Evolutionary conservation across 2,329 filamentous ascomycete genomes (phyloP).

Genomic region (Scorias spongiosa): DNA sequence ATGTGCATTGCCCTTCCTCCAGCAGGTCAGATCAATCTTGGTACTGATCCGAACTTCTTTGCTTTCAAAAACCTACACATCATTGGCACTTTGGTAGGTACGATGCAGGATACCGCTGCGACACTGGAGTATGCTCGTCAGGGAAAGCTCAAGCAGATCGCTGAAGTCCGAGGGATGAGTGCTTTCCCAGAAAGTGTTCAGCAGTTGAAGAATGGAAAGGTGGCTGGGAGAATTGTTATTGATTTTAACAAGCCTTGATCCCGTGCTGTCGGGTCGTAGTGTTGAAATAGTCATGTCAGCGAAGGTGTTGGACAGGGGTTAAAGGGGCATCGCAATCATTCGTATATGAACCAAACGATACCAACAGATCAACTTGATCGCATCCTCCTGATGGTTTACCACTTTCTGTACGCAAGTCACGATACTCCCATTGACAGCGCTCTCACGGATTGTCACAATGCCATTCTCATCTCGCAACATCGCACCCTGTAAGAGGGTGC

Average conservation of each 20-base stretch:
- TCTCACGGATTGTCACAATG: no score
- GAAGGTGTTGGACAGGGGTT: no score
- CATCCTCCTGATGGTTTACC: no score
- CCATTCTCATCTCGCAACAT: no score
- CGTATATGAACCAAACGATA: no score
- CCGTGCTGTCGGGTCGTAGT: no score
- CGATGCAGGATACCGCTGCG: constrained; percentile 33
- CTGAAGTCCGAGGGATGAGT: constrained; percentile 32
- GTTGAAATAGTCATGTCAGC: no score
- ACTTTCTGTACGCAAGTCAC: no score
- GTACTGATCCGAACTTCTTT: constrained; percentile 20
- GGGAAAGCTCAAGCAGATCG: constrained; percentile 35
- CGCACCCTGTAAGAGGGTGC: no score
- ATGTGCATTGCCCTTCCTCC: constrained; percentile 33
- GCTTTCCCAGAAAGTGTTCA: constrained; percentile 36
- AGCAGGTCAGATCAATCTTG: constrained; percentile 20
- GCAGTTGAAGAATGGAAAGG: constrained; percentile 33
- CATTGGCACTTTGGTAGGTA: constrained; percentile 29
- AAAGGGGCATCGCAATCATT: no score
- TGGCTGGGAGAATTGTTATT: constrained; percentile 38
- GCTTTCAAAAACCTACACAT: constrained; percentile 21
- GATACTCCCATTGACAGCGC: no score
- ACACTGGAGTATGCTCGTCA: constrained; percentile 34
- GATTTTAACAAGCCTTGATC: constrained; percentile 31
- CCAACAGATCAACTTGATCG: no score